Base-by-base conservation (phyloP, 2,329 filamentous ascomycete species). In the Sporothrix mexicana region DNA sequence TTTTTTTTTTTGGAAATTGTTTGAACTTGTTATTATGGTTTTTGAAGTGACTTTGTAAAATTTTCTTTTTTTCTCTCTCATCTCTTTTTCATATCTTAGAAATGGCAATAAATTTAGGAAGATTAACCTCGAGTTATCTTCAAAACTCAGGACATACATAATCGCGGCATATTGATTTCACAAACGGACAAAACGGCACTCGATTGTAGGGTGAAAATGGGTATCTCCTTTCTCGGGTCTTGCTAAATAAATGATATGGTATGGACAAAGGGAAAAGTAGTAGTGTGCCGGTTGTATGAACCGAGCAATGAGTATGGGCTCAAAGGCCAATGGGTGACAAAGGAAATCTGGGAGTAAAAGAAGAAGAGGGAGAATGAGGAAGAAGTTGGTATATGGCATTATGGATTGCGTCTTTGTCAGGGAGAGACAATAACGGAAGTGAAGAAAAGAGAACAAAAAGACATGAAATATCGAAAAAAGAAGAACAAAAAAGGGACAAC, bases 331-430 rank as follows among this genome's bases (percentile, higher is more conserved):
- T 15, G 17, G 10, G 7, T 20, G 61, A 47, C 61, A 47, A 66
- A 66, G 10, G n/a, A 66, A 62, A 66, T 8, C 15, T 25, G 61
- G n/a, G n/a, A n/a, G n/a, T n/a, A 12, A 6, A 15, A 23, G 15
- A 25, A 8, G 53, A 30, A 15, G 17, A 25, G 30, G 7, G 47
- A 49, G 17, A 17, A 49, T 3, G 5, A 17, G 30, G 41, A 47
- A 66, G 41, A 64, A 61, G 15, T 36, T 49, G 69, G 53, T 70
- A 49, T 71, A 59, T 49, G 23, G n/a, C 69, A 51, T 62, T 71
- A 43, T 64, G 25, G 15, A 30, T 23, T 36, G 23, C 4, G 9
- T 43, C 59, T 7, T n/a, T 20, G 41, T 5, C 0, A 13, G 12
- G 47, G 61, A 47, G 9, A 47, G 5, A 47, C 6, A 23, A 23